A percentile compares a stretch with the other conserved stretches of the same genome.
Conservation (phyloP, 768 basidiomycete species). For the Mycena chlorophos region DNA sequence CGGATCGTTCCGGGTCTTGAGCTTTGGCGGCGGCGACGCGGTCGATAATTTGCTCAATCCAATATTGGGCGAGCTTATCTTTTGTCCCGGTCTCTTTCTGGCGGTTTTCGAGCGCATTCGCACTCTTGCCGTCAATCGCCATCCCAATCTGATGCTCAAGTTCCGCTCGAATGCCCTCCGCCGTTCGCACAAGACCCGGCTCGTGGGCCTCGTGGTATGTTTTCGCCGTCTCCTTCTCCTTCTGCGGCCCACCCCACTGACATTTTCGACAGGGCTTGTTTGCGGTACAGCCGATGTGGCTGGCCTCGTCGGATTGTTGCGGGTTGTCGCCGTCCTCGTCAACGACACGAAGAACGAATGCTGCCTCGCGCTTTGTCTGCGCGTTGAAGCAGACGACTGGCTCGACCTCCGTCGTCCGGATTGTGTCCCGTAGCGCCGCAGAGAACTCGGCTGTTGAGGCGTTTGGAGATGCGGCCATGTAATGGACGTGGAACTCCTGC, state of each 20-base stretch:
- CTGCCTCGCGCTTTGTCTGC: background rate
- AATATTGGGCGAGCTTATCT: conserved; percentile 5
- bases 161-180: background rate
- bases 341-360: background rate
- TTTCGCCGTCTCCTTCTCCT: background rate
- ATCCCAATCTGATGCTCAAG: conserved; percentile 3
- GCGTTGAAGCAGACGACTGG: background rate
- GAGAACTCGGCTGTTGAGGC: conserved; percentile 28
- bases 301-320: background rate
- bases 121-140: background rate
- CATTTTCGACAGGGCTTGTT: background rate
- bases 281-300: background rate
- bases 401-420: background rate
- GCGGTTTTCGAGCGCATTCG: background rate
- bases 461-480: conserved; percentile 35
- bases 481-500: conserved; percentile 31
- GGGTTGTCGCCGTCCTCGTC: background rate
- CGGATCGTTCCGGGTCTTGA: background rate
- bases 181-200: conserved; percentile 9
- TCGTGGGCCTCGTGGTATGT: background rate
- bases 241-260: background rate
- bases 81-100: conserved; percentile 1
- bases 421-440: background rate
- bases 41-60: background rate
- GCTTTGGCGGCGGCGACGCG: background rate